Conservation (phyloP, 352 stramenopile species). For the Globisporangium spinosum region DNA sequence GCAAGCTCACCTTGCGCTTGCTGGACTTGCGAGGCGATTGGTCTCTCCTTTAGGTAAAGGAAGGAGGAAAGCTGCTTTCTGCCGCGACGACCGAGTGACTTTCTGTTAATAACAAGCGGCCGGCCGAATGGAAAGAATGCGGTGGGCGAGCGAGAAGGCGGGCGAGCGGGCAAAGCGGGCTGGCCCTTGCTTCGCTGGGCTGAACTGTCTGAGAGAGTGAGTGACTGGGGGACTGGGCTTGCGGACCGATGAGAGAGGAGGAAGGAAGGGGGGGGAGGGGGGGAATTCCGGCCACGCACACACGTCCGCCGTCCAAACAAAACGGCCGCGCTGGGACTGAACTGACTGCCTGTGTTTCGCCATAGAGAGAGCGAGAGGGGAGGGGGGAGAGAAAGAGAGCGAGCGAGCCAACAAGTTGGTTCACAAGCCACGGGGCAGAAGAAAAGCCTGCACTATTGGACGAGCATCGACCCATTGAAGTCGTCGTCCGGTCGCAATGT, state of each 20-base stretch:
- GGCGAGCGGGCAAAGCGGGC: too few relatives aligned
- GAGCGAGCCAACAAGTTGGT: not conserved
- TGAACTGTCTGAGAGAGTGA: constrained; percentile 8
- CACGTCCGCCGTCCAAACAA: constrained; percentile 6
- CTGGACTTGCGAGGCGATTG: not conserved
- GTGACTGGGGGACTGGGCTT: constrained; percentile 3
- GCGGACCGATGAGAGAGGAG: constrained; percentile 3
- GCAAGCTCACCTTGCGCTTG: not conserved
- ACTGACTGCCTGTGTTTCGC: constrained; percentile 11
- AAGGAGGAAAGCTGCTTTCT: constrained; percentile 5
- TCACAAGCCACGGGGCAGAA: not conserved
- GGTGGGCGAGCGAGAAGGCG: not conserved
- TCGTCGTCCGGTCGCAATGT: not conserved
- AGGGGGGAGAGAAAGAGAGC: constrained; percentile 1
- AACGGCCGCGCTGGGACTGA: constrained; percentile 4
- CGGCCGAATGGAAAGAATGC: constrained; percentile 1
- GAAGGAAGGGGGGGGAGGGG: constrained; percentile 1
- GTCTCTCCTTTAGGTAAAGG: constrained; percentile 1
- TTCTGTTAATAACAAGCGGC: constrained; percentile 7
- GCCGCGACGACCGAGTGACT: constrained; percentile 11
- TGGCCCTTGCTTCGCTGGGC: not conserved
- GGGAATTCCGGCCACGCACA: constrained; percentile 4
- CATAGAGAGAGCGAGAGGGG: constrained; percentile 10
- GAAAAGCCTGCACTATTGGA: not conserved
- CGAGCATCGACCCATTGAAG: constrained; percentile 11